Evolutionary conservation across 495 filamentous ascomycete species (phyloP).

Genomic region (Podospora pseudoanserina): DNA sequence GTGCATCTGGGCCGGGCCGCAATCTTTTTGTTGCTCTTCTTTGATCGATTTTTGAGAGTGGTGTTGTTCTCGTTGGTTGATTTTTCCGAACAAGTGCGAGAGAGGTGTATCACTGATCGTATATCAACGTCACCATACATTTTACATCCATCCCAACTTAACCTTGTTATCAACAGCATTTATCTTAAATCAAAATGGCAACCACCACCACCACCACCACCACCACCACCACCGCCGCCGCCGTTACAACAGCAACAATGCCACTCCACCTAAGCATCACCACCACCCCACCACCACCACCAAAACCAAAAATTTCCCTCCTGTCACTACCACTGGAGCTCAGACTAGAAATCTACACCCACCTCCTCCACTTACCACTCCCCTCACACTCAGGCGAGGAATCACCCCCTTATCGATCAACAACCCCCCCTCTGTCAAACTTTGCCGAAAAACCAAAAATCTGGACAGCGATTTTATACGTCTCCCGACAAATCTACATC

Average conservation of each 20-base stretch:
- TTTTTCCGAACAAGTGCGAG: background rate
- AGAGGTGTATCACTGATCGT: background rate
- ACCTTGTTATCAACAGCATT: background rate
- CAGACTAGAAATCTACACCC: constrained; percentile 47
- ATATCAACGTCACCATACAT: background rate
- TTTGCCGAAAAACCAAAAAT: background rate
- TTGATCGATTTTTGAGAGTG: background rate
- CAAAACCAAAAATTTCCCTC: constrained; percentile 25
- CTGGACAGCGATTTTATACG: background rate
- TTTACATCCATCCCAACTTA: background rate
- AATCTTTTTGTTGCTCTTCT: no score
- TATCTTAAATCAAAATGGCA: background rate
- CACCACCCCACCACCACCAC: constrained; percentile 12
- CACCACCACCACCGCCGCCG: background rate
- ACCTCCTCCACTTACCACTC: constrained; percentile 40
- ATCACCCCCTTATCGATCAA: constrained; percentile 11
- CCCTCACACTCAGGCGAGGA: constrained; percentile 6
- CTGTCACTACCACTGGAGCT: constrained; percentile 49
- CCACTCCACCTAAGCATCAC: background rate
- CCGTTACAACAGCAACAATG: background rate
- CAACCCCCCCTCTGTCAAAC: background rate
- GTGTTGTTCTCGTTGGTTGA: background rate
- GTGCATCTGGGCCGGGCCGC: no score
- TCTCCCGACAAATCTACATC: background rate
- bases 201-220: background rate